Evolutionary conservation across 2,329 filamentous ascomycete genomes (phyloP), one percentile per base, ranked within the genome.

Genomic region (Calonectria leucothoes): DNA sequence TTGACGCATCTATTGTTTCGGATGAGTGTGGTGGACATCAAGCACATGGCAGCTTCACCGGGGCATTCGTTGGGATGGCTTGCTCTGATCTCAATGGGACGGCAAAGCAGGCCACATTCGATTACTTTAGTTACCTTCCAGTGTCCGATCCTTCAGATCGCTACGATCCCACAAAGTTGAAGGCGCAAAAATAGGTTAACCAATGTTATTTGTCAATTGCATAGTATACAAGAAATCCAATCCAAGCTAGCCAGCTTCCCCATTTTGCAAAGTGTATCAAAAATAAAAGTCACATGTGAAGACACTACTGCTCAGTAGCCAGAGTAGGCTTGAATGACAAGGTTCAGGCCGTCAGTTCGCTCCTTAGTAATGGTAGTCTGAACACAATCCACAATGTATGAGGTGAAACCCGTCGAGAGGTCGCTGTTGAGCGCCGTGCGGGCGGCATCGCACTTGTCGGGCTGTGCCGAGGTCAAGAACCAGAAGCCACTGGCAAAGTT

Each of bases 21-120:
- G 91, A 93, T 76, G 91, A 93, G 82, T 93, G 91, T 71, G 91
- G 91, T 12, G 91, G 91, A 0, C 90, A 92, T 74, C 87, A 89
- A 73, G 87, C 84, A 3, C 90, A 92, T 74, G 91, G 91, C 1
- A 93, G 91, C 80, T 93, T 93, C 74, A 93, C 91, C 0, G 91
- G 91, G 0, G 89, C 91, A 0, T 91, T 91, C 83, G 87, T 91
- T 0, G 89, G 89, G 0, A 82, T 91, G 74, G 89, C 89, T 1
- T 88, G 87, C 49, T 91, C 89, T 4, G 89, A 91, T 80, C 69
- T 90, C 51, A 91, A 91, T 69, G 89, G 89, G 3, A 86, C 85
- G 20, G 88, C 83, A 11, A 74, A 81, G 67, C 80, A 83, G 66
- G 89, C 89, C 0, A 82, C 73, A 6, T 91, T 91, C 81, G 88